A percentile compares a stretch with the other conserved stretches of the same genome.
These are phyloP conservation scores for Apiotrichum mycotoxinovorans DNA, from an alignment of 1,284 basidiomycete species.

Conservation along the genomic window DNA sequence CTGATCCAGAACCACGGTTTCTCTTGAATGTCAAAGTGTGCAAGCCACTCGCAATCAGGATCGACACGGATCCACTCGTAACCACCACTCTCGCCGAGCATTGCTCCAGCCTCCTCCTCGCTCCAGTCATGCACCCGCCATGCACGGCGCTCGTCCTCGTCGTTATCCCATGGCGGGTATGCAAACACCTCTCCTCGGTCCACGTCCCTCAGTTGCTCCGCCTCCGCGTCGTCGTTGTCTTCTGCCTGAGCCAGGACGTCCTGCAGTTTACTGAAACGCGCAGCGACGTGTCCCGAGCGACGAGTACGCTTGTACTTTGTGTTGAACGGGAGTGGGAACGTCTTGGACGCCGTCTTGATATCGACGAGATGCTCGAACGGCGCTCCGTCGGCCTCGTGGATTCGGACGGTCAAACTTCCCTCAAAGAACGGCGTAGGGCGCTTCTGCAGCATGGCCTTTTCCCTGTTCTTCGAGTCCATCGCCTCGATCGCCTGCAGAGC, in stretches of 20 bases:
- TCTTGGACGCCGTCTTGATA: constrained; percentile 78
- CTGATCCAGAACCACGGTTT: constrained; percentile 99
- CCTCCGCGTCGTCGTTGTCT: constrained; percentile 83
- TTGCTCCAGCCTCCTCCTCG: constrained; percentile 88
- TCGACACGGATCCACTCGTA: constrained; percentile 99
- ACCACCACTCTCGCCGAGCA: constrained; percentile 68
- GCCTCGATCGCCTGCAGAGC: constrained; percentile 52
- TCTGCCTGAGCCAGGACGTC: constrained; percentile 89
- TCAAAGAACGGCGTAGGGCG: constrained; percentile 87
- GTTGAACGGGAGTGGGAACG: constrained; percentile 97
- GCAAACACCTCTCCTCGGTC: constrained; percentile 77
- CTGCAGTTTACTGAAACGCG: constrained; percentile 72
- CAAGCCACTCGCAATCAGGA: constrained; percentile 98
- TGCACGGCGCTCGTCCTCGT: constrained; percentile 85
- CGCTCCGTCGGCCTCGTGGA: constrained; percentile 98
- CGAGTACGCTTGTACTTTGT: constrained; percentile 99
- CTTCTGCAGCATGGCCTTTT: constrained; percentile 56
- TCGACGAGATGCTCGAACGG: constrained; percentile 98
- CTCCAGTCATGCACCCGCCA: constrained; percentile 99
- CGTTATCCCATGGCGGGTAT: constrained; percentile 84
- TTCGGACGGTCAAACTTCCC: constrained; percentile 93
- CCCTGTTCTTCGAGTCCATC: constrained; percentile 21
- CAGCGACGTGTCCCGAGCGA: constrained; percentile 66
- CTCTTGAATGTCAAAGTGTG: constrained; percentile 85
- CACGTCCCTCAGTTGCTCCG: constrained; percentile 72